A percentile compares a stretch with the other conserved stretches of the same genome.
Evolutionary conservation across 1,284 basidiomycete species (phyloP).

Genomic region (Pisolithus thermaeus): DNA sequence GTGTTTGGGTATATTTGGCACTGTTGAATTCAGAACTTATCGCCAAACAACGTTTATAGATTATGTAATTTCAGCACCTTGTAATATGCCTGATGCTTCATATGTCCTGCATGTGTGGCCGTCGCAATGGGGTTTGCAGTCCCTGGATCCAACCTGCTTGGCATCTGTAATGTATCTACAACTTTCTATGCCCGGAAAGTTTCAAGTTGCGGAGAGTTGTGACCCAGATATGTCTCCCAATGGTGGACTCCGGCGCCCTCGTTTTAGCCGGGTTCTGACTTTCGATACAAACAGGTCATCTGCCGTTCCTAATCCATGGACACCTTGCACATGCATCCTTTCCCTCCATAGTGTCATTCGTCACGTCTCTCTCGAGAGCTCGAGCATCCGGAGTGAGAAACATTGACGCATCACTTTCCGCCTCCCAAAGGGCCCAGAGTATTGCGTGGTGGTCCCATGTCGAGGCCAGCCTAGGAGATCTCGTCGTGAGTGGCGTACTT

Average conservation of each 20-base stretch:
- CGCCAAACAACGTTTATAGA: slow-evolving; percentile 1
- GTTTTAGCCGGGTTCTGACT: background rate
- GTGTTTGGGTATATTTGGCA: slow-evolving; percentile 14
- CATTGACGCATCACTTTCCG: slow-evolving; percentile 42
- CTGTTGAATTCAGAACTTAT: slow-evolving; percentile 11
- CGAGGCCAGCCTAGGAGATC: slow-evolving; percentile 60
- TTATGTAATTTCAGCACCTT: slow-evolving; percentile 1
- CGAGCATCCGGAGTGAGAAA: slow-evolving; percentile 23
- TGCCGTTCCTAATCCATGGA: slow-evolving; percentile 64
- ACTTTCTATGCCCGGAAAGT: slow-evolving; percentile 56
- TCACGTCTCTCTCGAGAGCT: slow-evolving; percentile 39
- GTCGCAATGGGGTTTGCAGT: slow-evolving; percentile 53
- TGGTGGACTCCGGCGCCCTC: slow-evolving; percentile 38
- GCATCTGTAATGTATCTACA: slow-evolving; percentile 64
- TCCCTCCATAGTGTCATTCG: slow-evolving; percentile 58
- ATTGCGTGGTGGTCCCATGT: slow-evolving; percentile 60
- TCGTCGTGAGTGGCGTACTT: slow-evolving; percentile 47
- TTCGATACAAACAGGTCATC: slow-evolving; percentile 45
- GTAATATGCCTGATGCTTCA: slow-evolving; percentile 14
- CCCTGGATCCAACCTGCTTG: slow-evolving; percentile 60
- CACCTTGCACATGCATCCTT: slow-evolving; percentile 46
- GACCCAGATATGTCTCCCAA: slow-evolving; percentile 73
- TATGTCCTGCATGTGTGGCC: slow-evolving; percentile 63
- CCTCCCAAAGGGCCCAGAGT: slow-evolving; percentile 44
- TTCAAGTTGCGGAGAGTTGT: slow-evolving; percentile 52